Percentiles rank a stretch among this genome's conserved stretches.
Evolutionary conservation across 2,329 filamentous ascomycete species (phyloP).

Genomic region (Colletotrichum karsti): DNA sequence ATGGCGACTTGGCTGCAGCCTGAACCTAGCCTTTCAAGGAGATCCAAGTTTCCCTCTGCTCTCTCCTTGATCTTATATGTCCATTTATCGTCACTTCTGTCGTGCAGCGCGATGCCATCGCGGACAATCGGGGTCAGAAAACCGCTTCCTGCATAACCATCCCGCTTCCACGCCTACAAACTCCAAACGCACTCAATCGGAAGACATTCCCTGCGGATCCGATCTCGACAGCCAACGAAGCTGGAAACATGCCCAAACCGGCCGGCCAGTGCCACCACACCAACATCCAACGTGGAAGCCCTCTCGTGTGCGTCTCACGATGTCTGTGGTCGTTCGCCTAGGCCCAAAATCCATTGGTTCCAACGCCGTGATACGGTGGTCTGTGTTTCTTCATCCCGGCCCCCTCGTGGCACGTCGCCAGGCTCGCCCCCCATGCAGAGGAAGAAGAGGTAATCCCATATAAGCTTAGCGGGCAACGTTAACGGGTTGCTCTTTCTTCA

Average conservation of each 20-base stretch:
- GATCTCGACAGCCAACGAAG: background rate
- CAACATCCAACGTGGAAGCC: background rate
- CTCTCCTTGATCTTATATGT: too few species aligned
- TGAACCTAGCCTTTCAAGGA: too few species aligned
- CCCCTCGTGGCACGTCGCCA: conserved; percentile 1
- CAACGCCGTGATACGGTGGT: conserved; percentile 10
- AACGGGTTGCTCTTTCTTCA: background rate
- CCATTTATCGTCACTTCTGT: too few species aligned
- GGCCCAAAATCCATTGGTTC: conserved; percentile 20
- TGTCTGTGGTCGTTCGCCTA: conserved; percentile 28
- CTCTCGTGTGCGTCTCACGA: conserved; percentile 12
- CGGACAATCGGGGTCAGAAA: background rate
- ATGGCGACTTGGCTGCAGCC: too few species aligned
- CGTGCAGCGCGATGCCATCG: too few species aligned
- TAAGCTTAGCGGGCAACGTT: conserved; percentile 12
- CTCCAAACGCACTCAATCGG: background rate
- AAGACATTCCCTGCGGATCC: background rate
- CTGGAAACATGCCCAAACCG: background rate
- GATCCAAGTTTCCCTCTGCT: too few species aligned
- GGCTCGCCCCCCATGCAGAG: background rate
- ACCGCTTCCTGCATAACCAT: background rate
- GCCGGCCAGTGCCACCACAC: conserved; percentile 1
- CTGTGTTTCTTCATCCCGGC: conserved; percentile 15
- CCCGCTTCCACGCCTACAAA: background rate
- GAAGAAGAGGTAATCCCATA: background rate